Evolutionary conservation across 2,329 filamentous ascomycete genomes (phyloP), one percentile per base, ranked within the genome.

Genomic region (Neopestalotiopsis sp.): DNA sequence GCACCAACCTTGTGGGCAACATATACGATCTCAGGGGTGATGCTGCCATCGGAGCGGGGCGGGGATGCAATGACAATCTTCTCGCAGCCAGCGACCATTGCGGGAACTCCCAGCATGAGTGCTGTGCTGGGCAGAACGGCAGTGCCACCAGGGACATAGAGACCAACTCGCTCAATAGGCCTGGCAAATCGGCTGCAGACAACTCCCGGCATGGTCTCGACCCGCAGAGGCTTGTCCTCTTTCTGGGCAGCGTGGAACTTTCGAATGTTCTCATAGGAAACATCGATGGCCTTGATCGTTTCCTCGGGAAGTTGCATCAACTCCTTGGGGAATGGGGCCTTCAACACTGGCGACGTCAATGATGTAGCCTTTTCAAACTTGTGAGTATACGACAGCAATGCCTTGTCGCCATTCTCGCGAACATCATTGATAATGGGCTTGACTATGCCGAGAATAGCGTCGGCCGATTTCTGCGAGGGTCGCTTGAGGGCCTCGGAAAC

Each of bases 121-220:
- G 96, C 96, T 7, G 96, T 98, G 68, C 94, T 97, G 13, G 96
- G 96, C 56, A 99, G 87, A n/a, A 99, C 96, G 1, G 96, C 96
- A 1, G 96, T 99, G 71, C 96, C 96, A 68, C 96, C 96, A 6
- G 96, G 96, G 17, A 99, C 92, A 81, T 99, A 99, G 5, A 98
- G 86, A 72, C 96, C 96, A n/a, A 99, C 96, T 49, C 94, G 88
- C 81, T 98, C 96, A 72, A 99, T 98, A 0, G 96, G 92, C 24
- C 96, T 88, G 13, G 91, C 91, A 83, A 99, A 98, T 69, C 96
- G 94, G 71, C 94, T 97, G 85, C 96, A 99, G 34, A 96, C 87
- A 3, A 99, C 94, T 40, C 96, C 96, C 0, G 96, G 96, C 96
- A 99, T 99, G 1, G 96, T 99, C 85, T 98, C 95, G 7, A 99